These are phyloP conservation scores for Zostera marina DNA, from an alignment of 116 monocot genomes.

Conservation along the genomic window DNA sequence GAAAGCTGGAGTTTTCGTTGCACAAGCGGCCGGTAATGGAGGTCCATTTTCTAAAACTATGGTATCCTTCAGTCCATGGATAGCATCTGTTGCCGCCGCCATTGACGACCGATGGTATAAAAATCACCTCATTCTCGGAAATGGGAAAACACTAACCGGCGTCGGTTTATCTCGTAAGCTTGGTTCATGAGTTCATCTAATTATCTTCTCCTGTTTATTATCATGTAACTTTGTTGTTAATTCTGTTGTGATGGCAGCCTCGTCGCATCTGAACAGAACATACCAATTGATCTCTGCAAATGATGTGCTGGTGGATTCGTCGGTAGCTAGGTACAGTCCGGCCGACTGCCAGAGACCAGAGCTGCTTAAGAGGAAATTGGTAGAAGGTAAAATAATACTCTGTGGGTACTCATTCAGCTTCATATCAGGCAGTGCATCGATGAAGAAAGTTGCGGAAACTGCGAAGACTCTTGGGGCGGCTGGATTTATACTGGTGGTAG, in stretches of 20 bases:
- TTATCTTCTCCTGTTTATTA: not conserved
- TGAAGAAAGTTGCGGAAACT: slow-evolving; percentile 82
- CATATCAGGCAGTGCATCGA: slow-evolving; percentile 82
- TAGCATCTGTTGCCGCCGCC: slow-evolving; percentile 88
- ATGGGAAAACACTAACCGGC: slow-evolving; percentile 58
- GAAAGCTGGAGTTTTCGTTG: slow-evolving; percentile 96
- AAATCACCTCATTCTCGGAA: slow-evolving; percentile 71
- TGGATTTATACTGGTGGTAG: slow-evolving; percentile 85
- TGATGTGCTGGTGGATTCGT: slow-evolving; percentile 70
- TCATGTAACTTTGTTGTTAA: not conserved
- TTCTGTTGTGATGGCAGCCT: slow-evolving; percentile 32
- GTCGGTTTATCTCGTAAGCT: slow-evolving; percentile 87
- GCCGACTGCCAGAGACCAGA: slow-evolving; percentile 87
- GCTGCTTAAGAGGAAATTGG: slow-evolving; percentile 57
- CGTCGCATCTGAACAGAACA: slow-evolving; percentile 57
- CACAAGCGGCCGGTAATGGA: slow-evolving; percentile 93
- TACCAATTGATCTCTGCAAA: slow-evolving; percentile 59
- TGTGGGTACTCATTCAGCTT: slow-evolving; percentile 97
- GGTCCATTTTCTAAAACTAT: slow-evolving; percentile 91
- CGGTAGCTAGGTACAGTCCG: slow-evolving; percentile 58
- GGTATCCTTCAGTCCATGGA: slow-evolving; percentile 96
- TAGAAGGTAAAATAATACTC: slow-evolving; percentile 71
- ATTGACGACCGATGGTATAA: slow-evolving; percentile 95
- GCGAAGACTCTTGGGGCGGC: slow-evolving; percentile 82
- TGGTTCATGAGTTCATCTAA: not conserved